A percentile compares a stretch with the other conserved stretches of the same genome.
These are phyloP conservation scores for Willaertia magna DNA, from an alignment of 208 protist genomes.

Conservation along the genomic window DNA sequence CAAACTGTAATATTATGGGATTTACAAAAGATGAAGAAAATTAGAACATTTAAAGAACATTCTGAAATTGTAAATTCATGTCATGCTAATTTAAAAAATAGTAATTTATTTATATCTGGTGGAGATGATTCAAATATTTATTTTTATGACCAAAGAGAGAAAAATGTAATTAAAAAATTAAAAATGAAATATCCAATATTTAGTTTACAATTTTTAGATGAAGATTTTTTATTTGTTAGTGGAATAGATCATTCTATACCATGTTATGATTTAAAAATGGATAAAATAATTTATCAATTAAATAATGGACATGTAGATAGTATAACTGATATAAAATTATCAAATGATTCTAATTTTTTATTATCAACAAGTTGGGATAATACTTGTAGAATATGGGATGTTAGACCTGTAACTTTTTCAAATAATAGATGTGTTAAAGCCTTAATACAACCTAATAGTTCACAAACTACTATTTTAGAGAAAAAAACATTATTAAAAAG, in stretches of 20 bases:
- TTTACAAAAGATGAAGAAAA: not conserved
- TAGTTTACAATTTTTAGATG: not conserved
- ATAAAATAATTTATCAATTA: not conserved
- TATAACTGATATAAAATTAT: slow-evolving; percentile 15
- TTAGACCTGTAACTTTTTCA: not conserved
- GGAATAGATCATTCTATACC: slow-evolving; percentile 5
- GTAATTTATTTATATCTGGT: slow-evolving; percentile 6
- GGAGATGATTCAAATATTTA: slow-evolving; percentile 15
- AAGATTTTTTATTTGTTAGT: not conserved
- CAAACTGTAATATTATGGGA: slow-evolving; percentile 23
- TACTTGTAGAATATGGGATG: slow-evolving; percentile 19
- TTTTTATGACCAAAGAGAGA: slow-evolving; percentile 14
- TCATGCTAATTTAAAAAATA: not conserved
- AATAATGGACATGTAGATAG: slow-evolving; percentile 9
- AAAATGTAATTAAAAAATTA: slow-evolving; percentile 12
- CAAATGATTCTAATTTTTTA: slow-evolving; percentile 9
- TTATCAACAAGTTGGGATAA: slow-evolving; percentile 15
- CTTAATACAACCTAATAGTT: slow-evolving; percentile 7
- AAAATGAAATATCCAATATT: slow-evolving; percentile 15
- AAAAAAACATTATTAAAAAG: slow-evolving; percentile 17
- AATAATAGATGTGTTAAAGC: not conserved
- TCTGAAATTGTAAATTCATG: slow-evolving; percentile 19
- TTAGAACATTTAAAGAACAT: slow-evolving; percentile 21
- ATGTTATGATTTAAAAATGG: slow-evolving; percentile 12
- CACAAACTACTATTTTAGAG: no score